These are phyloP conservation scores for Cadophora sp. DNA, from an alignment of 2,329 filamentous ascomycete genomes.

Conservation along the genomic window DNA sequence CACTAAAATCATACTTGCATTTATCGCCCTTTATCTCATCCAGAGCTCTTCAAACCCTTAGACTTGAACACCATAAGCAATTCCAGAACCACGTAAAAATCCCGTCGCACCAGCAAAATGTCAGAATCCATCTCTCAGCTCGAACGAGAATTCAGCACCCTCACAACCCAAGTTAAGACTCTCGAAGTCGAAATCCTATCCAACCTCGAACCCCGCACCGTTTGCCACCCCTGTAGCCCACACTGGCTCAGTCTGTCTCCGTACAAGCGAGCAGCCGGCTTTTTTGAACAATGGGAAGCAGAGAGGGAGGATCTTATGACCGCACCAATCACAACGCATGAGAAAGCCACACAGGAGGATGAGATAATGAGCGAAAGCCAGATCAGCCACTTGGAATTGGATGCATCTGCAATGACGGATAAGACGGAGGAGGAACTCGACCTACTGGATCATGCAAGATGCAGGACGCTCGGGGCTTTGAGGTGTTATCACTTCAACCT, in stretches of 20 bases:
- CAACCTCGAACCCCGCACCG: not conserved
- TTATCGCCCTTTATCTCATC: not conserved
- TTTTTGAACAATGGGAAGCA: not conserved
- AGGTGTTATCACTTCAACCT: constrained; percentile 2
- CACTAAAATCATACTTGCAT: not conserved
- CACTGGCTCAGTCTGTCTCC: constrained; percentile 3
- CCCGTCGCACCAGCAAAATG: not conserved
- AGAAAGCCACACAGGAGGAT: not conserved
- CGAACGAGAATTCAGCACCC: not conserved
- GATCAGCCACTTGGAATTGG: not conserved
- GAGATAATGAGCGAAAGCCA: not conserved
- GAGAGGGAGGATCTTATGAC: not conserved
- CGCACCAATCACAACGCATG: not conserved
- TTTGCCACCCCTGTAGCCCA: not conserved
- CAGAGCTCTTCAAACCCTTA: not conserved
- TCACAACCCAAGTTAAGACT: not conserved
- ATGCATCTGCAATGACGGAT: not conserved
- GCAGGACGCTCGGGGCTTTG: not conserved
- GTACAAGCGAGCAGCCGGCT: not conserved
- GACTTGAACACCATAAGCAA: not conserved
- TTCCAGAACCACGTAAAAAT: not conserved
- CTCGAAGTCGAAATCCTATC: not conserved
- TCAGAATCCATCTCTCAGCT: not conserved
- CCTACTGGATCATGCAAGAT: not conserved
- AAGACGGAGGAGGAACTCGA: not conserved